Evolutionary conservation across 441 rosid species (phyloP).

Genomic region (Arabidopsis hybrid): DNA sequence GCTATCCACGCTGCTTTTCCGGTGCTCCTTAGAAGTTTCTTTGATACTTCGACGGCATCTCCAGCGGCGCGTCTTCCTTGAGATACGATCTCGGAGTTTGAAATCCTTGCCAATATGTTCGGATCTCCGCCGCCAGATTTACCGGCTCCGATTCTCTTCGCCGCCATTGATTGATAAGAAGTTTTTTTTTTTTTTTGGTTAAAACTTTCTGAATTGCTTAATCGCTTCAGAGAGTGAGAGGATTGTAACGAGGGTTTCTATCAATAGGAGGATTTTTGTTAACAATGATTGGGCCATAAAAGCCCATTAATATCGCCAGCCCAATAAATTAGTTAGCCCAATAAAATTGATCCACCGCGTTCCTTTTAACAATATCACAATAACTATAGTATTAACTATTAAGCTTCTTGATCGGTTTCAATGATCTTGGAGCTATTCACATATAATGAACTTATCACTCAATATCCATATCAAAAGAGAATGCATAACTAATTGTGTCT

Average conservation of each 20-base stretch:
- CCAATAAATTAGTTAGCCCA: background rate
- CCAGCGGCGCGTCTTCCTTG: slow-evolving; percentile 60
- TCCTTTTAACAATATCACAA: too few relatives aligned
- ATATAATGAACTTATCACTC: too few relatives aligned
- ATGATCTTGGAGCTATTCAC: too few relatives aligned
- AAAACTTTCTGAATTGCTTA: slow-evolving; percentile 3
- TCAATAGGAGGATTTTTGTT: background rate
- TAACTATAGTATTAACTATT: too few relatives aligned
- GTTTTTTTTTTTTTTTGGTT: background rate
- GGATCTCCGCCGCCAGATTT: slow-evolving; percentile 46
- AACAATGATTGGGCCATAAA: background rate
- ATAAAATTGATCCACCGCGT: too few relatives aligned
- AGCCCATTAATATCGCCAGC: too few relatives aligned
- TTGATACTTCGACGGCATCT: slow-evolving; percentile 64
- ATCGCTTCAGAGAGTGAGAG: background rate
- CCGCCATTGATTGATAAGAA: slow-evolving; percentile 47
- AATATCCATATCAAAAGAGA: too few relatives aligned
- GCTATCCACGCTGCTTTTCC: slow-evolving; percentile 95
- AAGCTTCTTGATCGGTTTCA: too few relatives aligned
- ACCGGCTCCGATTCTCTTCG: slow-evolving; percentile 58
- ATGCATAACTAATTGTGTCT: too few relatives aligned
- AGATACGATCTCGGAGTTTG: slow-evolving; percentile 58
- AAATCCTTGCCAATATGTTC: slow-evolving; percentile 49
- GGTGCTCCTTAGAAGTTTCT: slow-evolving; percentile 76
- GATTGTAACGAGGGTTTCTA: slow-evolving; percentile 27